Evolutionary conservation across 495 filamentous ascomycete genomes (phyloP), one percentile per base, ranked within the genome.

Genomic region (Tuber calosporum): DNA sequence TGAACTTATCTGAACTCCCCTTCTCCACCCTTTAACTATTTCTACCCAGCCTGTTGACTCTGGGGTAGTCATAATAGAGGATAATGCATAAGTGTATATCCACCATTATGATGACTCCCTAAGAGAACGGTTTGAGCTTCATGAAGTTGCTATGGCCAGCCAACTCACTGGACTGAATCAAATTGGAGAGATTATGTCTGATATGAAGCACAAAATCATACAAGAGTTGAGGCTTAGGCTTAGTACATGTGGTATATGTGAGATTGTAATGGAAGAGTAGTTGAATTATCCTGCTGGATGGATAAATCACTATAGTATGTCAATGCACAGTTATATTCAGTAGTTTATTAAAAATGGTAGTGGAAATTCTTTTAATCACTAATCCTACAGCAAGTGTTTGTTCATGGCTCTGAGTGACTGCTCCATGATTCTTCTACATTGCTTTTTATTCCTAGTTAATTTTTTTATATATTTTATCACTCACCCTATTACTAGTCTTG

Each of bases 141-240:
- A 19, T n/a, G 39, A 62, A 68, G 42, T 17, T 68, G 26, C 26
- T 42, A 39, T 72, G 73, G 39, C 58, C 42, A 67, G 39, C 69
- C 26, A 66, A 53, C 36, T 75, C 62, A 0, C 69, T 69, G 3
- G 34, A 68, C 34, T 68, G 8, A 75, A 75, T 19, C 69, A 40
- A 19, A 75, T 75, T 3, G 40, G 68, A 20, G 53, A 13, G 0
- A 75, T 75, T 13, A 58, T 43, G 62, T n/a, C 3, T 4, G 34
- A 72, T 0, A 75, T 75, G 66, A 75, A 75, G 22, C 40, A 75
- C 2, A 67, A 5, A 9, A 41, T 72, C 4, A 75, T 62, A 15
- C n/a, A 13, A 30, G n/a, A 36, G 19, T 13, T 72, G 0, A 26
- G 58, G 17, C 68, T 62, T 19, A 20, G 66, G 0, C n/a, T 72